Conservation (phyloP, 2,329 filamentous ascomycete genomes). For the Microdochium trichocladiopsis region DNA sequence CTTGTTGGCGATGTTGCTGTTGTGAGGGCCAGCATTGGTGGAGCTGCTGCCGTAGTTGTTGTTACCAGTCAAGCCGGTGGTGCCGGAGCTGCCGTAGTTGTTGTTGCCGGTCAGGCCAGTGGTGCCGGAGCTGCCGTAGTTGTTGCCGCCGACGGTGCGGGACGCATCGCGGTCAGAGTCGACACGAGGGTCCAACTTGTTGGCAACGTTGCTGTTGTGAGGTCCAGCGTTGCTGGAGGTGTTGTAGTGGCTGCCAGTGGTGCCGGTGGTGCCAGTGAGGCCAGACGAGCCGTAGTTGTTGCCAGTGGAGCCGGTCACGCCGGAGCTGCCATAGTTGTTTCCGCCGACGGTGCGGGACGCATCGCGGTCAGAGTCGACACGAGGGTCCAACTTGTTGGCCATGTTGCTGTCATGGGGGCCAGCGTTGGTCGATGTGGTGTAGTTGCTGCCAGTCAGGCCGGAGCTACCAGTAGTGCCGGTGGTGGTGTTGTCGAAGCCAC, state of each 20-base stretch:
- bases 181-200: conserved; percentile 45
- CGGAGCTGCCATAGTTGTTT: conserved; percentile 6
- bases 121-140: conserved; percentile 15
- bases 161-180: conserved; percentile 40
- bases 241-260: conserved; percentile 14
- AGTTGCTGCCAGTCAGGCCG: conserved; percentile 4
- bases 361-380: conserved; percentile 35
- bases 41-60: conserved; percentile 28
- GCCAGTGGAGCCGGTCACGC: conserved; percentile 13
- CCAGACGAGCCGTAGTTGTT: conserved; percentile 11
- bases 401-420: conserved; percentile 19
- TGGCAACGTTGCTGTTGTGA: conserved; percentile 36
- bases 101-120: no score
- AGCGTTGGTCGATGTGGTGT: conserved; percentile 11
- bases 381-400: conserved; percentile 44
- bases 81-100: conserved; percentile 14
- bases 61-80: conserved; percentile 28
- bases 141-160: conserved; percentile 24
- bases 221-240: conserved; percentile 31
- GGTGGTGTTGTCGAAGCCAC: conserved; percentile 11
- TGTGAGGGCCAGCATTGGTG: conserved; percentile 28
- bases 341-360: conserved; percentile 11
- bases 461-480: conserved; percentile 12
- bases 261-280: conserved; percentile 7
- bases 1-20: conserved; percentile 42